Base-by-base conservation (phyloP, 2,329 filamentous ascomycete species). In the Byssochlamys sp. region DNA sequence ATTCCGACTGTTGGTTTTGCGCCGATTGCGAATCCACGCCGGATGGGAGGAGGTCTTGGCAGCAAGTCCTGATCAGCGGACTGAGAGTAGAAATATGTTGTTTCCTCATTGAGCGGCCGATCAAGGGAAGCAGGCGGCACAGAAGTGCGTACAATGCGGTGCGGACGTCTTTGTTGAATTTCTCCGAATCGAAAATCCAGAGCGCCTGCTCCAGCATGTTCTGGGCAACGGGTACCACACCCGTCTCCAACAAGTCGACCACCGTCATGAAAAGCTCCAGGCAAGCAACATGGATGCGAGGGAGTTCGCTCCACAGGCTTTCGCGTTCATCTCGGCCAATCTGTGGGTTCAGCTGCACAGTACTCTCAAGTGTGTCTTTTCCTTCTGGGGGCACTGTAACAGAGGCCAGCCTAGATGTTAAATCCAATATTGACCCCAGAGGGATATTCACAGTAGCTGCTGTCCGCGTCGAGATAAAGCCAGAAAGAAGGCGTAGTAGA, bases 321-420 rank as follows among this genome's bases (percentile, higher is more conserved):
- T 95, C 90, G 60, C 87, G 86, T 72, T 96, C 92, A 54, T 95
- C 89, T 60, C 87, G 83, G 31, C 85, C 81, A 61, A 94, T 83
- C 61, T 89, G 86, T 6, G 85, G 79, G 64, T 91, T 91, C 59
- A 85, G 78, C 59, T 86, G 82, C n/a, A 84, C 76, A 63, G 75
- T 75, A 24, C 71, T 72, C 59, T 78, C 78, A 7, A 56, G 60
- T 45, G 59, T 60, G 27, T 67, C 59, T 70, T 75, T 68, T 67
- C 78, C 62, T 53, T 73, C 63, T 65, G 78, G 57, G 63, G 82
- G 71, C 71, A 83, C 62, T 69, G 81, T 70, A 51, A 95, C 80
- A 19, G 87, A 84, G 35, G 89, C 81, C 28, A 96, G 74, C 51
- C 92, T 81, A 12, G 82, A 83, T 1, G 87, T 75, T 33, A 92